Conservation (phyloP, 1,284 basidiomycete species). For the Sanghuangporus baumii region DNA sequence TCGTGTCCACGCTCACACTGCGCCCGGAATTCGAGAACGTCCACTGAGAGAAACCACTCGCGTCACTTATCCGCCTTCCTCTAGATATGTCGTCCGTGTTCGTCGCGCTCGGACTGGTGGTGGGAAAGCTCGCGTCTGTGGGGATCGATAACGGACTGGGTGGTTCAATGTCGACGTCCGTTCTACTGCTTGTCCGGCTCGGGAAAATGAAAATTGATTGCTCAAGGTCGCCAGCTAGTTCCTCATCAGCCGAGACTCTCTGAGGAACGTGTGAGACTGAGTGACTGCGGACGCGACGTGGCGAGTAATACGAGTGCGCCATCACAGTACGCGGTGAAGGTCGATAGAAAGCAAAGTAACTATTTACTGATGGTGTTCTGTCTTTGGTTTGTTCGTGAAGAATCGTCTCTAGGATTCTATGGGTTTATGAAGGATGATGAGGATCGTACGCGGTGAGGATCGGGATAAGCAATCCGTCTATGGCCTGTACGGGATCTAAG, state of each 20-base stretch:
- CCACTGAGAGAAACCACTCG: conserved; percentile 4
- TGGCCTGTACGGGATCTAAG: too few species aligned
- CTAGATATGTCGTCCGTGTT: neutral
- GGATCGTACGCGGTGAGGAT: neutral
- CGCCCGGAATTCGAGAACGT: conserved; percentile 4
- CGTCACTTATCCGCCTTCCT: neutral
- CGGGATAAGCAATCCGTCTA: neutral
- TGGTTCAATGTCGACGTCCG: conserved; percentile 20
- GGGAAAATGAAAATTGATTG: conserved; percentile 33
- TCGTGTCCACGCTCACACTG: conserved; percentile 12
- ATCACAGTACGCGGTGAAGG: neutral
- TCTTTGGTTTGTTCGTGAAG: neutral
- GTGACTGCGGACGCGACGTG: neutral
- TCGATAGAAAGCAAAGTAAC: too few species aligned
- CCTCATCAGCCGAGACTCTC: conserved; percentile 1
- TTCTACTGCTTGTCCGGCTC: conserved; percentile 14
- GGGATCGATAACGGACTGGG: conserved; percentile 25
- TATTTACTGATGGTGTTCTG: too few species aligned
- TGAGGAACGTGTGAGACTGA: neutral
- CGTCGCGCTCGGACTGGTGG: neutral
- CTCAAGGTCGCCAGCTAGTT: conserved; percentile 19
- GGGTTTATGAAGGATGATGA: neutral
- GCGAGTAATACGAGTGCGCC: conserved; percentile 3
- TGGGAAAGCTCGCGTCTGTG: conserved; percentile 16
- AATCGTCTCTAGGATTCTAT: neutral